Base-by-base conservation (phyloP, 257 asterid species). In the Catharanthus roseus region DNA sequence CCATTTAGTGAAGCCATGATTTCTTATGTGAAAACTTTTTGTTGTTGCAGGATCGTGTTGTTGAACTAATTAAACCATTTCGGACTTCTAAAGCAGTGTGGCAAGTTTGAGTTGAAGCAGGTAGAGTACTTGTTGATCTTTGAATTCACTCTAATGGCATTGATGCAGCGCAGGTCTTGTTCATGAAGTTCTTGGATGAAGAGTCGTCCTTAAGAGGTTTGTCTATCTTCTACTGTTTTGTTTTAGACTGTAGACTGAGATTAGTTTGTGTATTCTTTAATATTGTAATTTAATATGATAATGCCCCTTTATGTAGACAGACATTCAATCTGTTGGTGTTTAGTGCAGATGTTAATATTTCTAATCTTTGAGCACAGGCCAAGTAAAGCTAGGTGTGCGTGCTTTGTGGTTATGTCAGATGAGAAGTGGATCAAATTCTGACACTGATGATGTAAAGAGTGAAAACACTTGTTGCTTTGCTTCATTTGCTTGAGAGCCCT, bases 401-500 rank as follows among this genome's bases (percentile, higher is more conserved):
- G 91, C 89, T 72, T 78, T 89, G 87, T 90, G 99, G 72, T 72
- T 95, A 75, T 88, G 95, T 58, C 99, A 91, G 88, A 85, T 91
- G 83, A 82, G 82, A 70, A 68, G 72, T 76, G 85, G 49, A 78
- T 80, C 87, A 1, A 86, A 82, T 76, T 42, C 77, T 69, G 91
- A 75, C 80, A 82, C 83, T 71, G 88, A 85, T 71, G 88, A 85
- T 75, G 84, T 91, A 60, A 88, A 85, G 86, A 82, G 93, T 73
- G 95, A 84, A n/a, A 72, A 91, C 91, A 33, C 96, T 91, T 39
- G 93, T 89, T 54, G 80, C 95, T 21, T 86, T 95, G 77, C 86
- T 95, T 79, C 96, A 86, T 72, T 77, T 91, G 85, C 96, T 95
- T 75, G 97, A 91, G 87, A 89, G 99, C 83, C 93, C 95, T n/a